Evolutionary conservation across 1,284 basidiomycete species (phyloP).

Genomic region (Gomphus sp.): DNA sequence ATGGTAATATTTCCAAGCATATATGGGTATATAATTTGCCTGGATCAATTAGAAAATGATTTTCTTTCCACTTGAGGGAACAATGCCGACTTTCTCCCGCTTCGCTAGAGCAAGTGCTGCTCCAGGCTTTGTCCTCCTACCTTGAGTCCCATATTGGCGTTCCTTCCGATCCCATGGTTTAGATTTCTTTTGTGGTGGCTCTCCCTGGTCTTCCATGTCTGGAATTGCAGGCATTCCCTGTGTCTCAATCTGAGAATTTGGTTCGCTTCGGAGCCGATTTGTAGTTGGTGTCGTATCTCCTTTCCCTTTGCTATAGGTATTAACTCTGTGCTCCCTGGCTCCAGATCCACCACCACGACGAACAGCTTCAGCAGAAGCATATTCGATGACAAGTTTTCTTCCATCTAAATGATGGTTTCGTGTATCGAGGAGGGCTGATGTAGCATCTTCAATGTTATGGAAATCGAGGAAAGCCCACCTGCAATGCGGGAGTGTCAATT

Average conservation of each 20-base stretch:
- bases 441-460: conserved; percentile 71
- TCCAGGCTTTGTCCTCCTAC: conserved; percentile 68
- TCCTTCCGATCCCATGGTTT: conserved; percentile 3
- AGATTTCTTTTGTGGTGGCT: background rate
- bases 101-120: conserved; percentile 86
- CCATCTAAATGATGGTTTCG: conserved; percentile 82
- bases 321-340: conserved; percentile 6
- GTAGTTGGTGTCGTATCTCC: conserved; percentile 7
- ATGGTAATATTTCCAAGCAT: background rate
- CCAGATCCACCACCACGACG: conserved; percentile 45
- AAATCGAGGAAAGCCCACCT: conserved; percentile 98
- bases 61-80: conserved; percentile 75
- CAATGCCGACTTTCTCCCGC: conserved; percentile 78
- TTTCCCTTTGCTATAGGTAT: conserved; percentile 12
- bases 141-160: conserved; percentile 19
- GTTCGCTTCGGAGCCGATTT: conserved; percentile 56
- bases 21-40: background rate
- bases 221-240: conserved; percentile 11
- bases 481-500: background rate
- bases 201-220: conserved; percentile 4
- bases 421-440: conserved; percentile 72
- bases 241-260: conserved; percentile 37
- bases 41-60: conserved; percentile 54
- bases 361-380: conserved; percentile 78
- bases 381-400: conserved; percentile 82